Evolutionary conservation across 1,139 yeast species (phyloP).

Genomic region (Lodderomyces pseudojiufengensis): DNA sequence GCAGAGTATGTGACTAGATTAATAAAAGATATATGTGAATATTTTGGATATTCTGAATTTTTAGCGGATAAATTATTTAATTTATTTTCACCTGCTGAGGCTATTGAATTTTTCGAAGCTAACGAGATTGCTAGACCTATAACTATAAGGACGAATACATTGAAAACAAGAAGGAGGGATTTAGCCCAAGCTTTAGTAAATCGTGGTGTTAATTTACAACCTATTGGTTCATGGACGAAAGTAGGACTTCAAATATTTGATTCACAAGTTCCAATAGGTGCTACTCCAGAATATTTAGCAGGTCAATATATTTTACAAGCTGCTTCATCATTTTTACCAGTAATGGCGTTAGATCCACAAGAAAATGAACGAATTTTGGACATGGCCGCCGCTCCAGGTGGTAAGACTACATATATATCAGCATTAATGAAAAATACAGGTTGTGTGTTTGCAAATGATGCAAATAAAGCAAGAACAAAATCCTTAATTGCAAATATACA

Average conservation of each 20-base stretch:
- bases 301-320: slow-evolving; percentile 98
- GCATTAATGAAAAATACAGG: slow-evolving; percentile 99
- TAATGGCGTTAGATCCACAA: slow-evolving; percentile 95
- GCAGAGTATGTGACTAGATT: slow-evolving; percentile 75
- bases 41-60: slow-evolving; percentile 94
- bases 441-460: slow-evolving; percentile 94
- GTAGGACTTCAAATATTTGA: slow-evolving; percentile 96
- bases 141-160: slow-evolving; percentile 93
- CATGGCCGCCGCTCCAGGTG: slow-evolving; percentile 99
- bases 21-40: slow-evolving; percentile 80
- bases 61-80: slow-evolving; percentile 91
- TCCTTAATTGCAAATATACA: slow-evolving; percentile 96
- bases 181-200: slow-evolving; percentile 92
- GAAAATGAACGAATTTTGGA: slow-evolving; percentile 93
- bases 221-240: slow-evolving; percentile 97
- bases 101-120: slow-evolving; percentile 97
- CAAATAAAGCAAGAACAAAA: slow-evolving; percentile 93
- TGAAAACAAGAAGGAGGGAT: slow-evolving; percentile 92
- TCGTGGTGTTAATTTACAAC: slow-evolving; percentile 96
- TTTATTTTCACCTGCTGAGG: slow-evolving; percentile 90
- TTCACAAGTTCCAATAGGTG: slow-evolving; percentile 98
- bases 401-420: slow-evolving; percentile 93
- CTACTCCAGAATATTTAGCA: slow-evolving; percentile 97
- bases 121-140: slow-evolving; percentile 96
- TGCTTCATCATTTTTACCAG: slow-evolving; percentile 96